Evolutionary conservation across 106 monocot species (phyloP), one percentile per base, ranked within the genome.

Genomic region (Ottelia alismoides): DNA sequence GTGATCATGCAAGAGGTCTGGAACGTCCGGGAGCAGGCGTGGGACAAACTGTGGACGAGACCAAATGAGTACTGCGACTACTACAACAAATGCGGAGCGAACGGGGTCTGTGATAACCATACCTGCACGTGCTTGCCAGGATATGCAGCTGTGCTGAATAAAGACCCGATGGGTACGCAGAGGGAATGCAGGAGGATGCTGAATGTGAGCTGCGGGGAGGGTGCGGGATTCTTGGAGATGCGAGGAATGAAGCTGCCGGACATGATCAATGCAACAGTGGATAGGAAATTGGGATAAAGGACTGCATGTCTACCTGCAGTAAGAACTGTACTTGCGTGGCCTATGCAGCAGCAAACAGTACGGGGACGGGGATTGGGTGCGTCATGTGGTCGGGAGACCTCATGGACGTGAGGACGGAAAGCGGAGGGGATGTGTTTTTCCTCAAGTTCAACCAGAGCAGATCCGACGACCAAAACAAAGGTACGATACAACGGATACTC

Each of bases 261-360:
- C n/a, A n/a, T n/a, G n/a, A n/a, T n/a, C n/a, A n/a, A n/a, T n/a
- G n/a, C n/a, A 51, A 26, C 52, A 50, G 3, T 22, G 22, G 50
- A 1, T 23, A 20, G 22, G n/a, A 9, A 23, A 54, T 47, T 27
- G 27, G 45, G 14, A 32, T 65, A 2, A 45, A 54, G 17, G 45
- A 47, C 2, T 65, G 65, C 28, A 25, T 10, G 27, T 12, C 0
- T 1, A 17, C 1, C 45, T 65, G 65, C 27, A 28, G 28, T 26
- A 54, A 1, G 28, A 54, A 65, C 49, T 65, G 55, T 45, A 46
- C 65, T 0, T 65, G 65, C 45, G 55, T 22, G 0, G 65, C 45
- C 10, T 65, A 54, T 28, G 43, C 65, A 10, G 29, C 10, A 7
- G 53, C 65, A 0, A 21, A 65, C 18, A 28, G 54, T 20, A 45